Base-by-base conservation (phyloP, 129 eudicot genomes). In the Helianthus tuberosus region DNA sequence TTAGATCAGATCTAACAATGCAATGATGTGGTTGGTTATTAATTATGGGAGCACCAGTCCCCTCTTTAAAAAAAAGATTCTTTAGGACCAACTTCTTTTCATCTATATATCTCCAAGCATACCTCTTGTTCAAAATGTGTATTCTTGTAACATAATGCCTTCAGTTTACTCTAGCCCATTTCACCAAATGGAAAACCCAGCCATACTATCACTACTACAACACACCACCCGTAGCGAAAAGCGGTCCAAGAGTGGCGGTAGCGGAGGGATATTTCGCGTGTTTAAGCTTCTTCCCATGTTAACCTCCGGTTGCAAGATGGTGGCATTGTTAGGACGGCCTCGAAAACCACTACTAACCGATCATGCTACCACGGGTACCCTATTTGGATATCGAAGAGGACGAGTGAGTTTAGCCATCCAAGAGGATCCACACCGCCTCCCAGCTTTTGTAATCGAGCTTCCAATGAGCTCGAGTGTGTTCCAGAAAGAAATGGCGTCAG, bases 271-370 rank as follows among this genome's bases (percentile, higher is more conserved):
- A 11, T 79, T 92, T 38, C 87, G 87, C 68, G 79, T 92, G 94
- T 87, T 92, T 85, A 92, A 92, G 80, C 98, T 92, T 69, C 84
- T 92, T 60, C 94, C 98, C 6, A 90, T 89, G 91, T 57, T 92
- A 70, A 87, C 89, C 68, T 81, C 98, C 25, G 96, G 98, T 48
- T 89, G 96, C 81, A 92, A 89, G 64, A 85, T 92, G 91, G 94
- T 85, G 4, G 85, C 96, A 0, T 67, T 90, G 6, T 69, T 90
- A 51, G 93, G 91, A 66, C 82, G 86, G 54, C 93, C 84, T 29
- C 57, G 89, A 11, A 84, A 75, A 23, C 70, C 89, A 1, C 73
- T 85, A 32, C 75, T 90, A 52, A 35, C 86, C 6, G 96, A 90
- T 54, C 77, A 73, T 3, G 96, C 96, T 71, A 82, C 88, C 68